phyloP scores from a whole-genome alignment of 139 green algal species.

The Micractinium sp. region DNA sequence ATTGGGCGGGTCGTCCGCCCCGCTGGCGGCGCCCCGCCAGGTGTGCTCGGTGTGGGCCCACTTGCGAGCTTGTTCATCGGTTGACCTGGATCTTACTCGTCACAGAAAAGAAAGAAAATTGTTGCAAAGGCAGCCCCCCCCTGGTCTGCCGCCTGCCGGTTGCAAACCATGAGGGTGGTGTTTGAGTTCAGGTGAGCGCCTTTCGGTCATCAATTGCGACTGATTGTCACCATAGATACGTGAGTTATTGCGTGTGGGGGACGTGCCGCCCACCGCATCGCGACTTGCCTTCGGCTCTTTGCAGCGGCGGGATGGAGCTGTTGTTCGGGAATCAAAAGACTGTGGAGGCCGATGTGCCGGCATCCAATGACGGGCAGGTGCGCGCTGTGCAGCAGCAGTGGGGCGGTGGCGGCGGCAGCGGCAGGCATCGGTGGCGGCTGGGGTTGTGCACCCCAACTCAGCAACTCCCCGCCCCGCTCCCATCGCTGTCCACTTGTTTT shows the following conservation, averaged over 20 bases:
- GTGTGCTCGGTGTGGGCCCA: no score
- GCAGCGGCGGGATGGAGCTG: slow-evolving; percentile 83
- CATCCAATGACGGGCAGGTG: slow-evolving; percentile 9
- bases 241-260: background rate
- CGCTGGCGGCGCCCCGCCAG: no score
- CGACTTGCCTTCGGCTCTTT: background rate
- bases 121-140: no score
- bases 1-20: no score
- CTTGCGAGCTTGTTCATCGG: no score
- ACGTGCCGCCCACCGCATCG: background rate
- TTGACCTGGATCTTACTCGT: no score
- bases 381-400: background rate
- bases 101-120: no score
- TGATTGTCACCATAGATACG: background rate
- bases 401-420: background rate
- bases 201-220: background rate
- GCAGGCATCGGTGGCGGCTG: background rate
- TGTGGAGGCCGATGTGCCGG: slow-evolving; percentile 62
- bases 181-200: slow-evolving; percentile 9
- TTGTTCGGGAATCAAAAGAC: slow-evolving; percentile 82
- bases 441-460: background rate
- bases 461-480: background rate
- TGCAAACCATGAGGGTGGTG: background rate
- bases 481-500: background rate
- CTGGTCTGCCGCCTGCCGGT: no score